These are phyloP conservation scores for Akanthomyces dipterigenus DNA, from an alignment of 2,329 filamentous ascomycete genomes.

Conservation along the genomic window DNA sequence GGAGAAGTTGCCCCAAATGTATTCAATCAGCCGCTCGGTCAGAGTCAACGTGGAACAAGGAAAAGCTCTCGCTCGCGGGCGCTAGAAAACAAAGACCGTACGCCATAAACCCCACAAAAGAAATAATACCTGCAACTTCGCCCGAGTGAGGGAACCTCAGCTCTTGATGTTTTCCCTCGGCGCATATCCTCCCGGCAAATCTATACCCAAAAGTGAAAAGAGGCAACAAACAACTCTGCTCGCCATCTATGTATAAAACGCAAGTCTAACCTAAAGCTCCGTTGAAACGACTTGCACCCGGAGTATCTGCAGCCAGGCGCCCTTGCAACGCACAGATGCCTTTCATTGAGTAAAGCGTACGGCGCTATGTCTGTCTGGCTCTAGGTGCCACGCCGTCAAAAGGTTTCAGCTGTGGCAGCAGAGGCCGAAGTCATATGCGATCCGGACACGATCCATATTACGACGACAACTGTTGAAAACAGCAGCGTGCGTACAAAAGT, in stretches of 20 bases:
- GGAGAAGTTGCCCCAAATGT: background rate
- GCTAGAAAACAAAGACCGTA: background rate
- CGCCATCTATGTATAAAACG: slow-evolving; percentile 5
- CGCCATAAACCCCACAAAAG: slow-evolving; percentile 7
- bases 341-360: background rate
- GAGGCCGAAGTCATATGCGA: slow-evolving; percentile 21
- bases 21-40: background rate
- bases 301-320: slow-evolving; percentile 3
- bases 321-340: background rate
- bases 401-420: background rate
- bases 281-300: background rate
- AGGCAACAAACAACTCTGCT: background rate
- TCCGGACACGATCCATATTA: slow-evolving; percentile 37
- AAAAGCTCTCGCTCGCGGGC: background rate
- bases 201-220: background rate
- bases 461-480: slow-evolving; percentile 34
- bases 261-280: slow-evolving; percentile 1
- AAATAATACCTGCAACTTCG: background rate
- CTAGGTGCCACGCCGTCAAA: background rate
- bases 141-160: slow-evolving; percentile 11
- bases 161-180: slow-evolving; percentile 12
- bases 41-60: background rate
- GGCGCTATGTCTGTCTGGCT: background rate
- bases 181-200: background rate
- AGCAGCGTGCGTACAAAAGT: slow-evolving; percentile 38